Conservation (phyloP, 306 rosid species). For the Dalbergia oliveri region DNA sequence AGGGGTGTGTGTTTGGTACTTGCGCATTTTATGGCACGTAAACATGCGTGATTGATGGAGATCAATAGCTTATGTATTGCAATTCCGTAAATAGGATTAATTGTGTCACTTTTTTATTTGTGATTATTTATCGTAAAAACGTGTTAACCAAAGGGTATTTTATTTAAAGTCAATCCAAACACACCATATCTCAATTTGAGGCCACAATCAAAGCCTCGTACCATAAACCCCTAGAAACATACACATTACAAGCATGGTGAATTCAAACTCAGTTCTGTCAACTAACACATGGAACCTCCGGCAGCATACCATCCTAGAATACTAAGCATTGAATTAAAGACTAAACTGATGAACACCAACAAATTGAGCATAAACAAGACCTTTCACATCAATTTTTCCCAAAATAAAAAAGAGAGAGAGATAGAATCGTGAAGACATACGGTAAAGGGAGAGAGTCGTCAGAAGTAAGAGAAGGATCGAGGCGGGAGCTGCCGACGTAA, state of each 20-base stretch:
- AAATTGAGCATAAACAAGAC: not conserved
- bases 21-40: too few relatives aligned
- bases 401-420: not conserved
- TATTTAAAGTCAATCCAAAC: too few relatives aligned
- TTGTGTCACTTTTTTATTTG: too few relatives aligned
- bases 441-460: constrained; percentile 66
- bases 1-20: too few relatives aligned
- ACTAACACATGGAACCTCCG: constrained; percentile 2
- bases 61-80: too few relatives aligned
- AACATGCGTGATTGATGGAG: too few relatives aligned
- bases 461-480: constrained; percentile 67
- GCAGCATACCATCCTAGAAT: not conserved
- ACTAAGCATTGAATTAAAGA: not conserved
- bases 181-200: constrained; percentile 16
- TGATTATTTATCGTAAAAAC: too few relatives aligned
- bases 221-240: not conserved
- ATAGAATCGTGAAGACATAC: constrained; percentile 52
- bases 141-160: too few relatives aligned
- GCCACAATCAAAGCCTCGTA: constrained; percentile 31
- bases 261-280: constrained; percentile 9
- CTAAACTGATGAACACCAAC: not conserved
- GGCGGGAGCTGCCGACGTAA: constrained; percentile 84
- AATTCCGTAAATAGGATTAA: too few relatives aligned
- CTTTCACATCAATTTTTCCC: not conserved
- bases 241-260: not conserved